Conservation (phyloP, 75 land plant species). For the Sequoia sempervirens region DNA sequence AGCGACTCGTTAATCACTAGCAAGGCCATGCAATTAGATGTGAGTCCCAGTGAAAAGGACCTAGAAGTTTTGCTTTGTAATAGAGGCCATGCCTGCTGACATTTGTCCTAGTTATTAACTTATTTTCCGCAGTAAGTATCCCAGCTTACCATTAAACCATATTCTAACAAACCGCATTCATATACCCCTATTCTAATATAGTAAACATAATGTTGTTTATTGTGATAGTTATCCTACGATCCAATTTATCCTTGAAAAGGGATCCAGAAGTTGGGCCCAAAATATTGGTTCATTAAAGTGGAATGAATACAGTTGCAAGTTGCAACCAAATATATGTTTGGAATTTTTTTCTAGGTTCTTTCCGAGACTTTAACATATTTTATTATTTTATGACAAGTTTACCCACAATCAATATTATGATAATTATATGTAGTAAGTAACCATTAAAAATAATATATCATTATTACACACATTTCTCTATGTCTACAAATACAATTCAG, state of each 20-base stretch:
- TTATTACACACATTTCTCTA: background rate
- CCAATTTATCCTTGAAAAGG: background rate
- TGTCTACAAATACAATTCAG: background rate
- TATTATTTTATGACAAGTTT: background rate
- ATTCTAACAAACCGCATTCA: background rate
- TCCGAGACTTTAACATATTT: background rate
- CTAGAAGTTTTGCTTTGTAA: background rate
- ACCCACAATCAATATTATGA: background rate
- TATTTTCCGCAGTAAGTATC: background rate
- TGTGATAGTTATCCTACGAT: background rate
- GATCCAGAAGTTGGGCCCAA: background rate
- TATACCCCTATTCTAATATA: background rate
- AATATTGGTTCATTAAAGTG: background rate
- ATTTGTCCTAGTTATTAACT: background rate
- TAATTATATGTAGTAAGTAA: background rate
- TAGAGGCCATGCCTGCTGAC: background rate
- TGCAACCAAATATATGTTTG: background rate
- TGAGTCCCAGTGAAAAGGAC: background rate
- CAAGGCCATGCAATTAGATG: too few species aligned
- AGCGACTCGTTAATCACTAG: background rate
- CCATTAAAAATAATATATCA: background rate
- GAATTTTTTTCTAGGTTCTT: background rate
- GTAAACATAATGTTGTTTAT: background rate
- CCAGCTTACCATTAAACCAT: background rate
- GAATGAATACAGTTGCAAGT: background rate